These are phyloP conservation scores for Colletotrichum truncatum DNA, from an alignment of 2,329 filamentous ascomycete species.

Conservation along the genomic window DNA sequence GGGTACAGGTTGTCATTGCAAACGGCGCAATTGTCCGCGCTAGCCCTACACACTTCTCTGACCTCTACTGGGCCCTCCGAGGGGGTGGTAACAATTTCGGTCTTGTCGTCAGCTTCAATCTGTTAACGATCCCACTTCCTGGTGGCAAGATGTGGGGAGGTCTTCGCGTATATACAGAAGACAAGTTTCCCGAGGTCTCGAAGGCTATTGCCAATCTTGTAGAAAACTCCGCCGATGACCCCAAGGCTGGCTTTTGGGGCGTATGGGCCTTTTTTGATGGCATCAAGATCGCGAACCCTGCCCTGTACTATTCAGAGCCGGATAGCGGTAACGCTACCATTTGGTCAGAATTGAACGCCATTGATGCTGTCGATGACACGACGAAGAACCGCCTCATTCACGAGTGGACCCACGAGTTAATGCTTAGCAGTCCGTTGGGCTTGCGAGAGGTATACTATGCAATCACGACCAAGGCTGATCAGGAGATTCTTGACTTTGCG, in stretches of 20 bases:
- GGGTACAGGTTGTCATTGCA: conserved; percentile 50
- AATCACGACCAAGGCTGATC: conserved; percentile 31
- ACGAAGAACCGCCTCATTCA: conserved; percentile 29
- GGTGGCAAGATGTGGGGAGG: conserved; percentile 49
- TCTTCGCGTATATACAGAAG: conserved; percentile 39
- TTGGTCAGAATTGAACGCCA: conserved; percentile 45
- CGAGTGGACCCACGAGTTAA: conserved; percentile 27
- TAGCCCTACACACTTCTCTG: conserved; percentile 49
- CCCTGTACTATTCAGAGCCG: conserved; percentile 48
- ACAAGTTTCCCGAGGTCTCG: conserved; percentile 39
- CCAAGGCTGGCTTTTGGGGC: conserved; percentile 45
- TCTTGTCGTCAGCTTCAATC: conserved; percentile 60
- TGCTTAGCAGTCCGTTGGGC: conserved; percentile 28
- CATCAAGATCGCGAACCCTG: conserved; percentile 37
- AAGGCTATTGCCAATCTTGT: conserved; percentile 43
- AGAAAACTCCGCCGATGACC: conserved; percentile 40
- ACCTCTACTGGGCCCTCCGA: conserved; percentile 66
- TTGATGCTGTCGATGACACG: conserved; percentile 40
- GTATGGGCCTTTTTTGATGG: conserved; percentile 33
- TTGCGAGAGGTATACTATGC: conserved; percentile 35
- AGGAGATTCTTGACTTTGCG: conserved; percentile 32
- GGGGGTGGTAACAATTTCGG: conserved; percentile 66
- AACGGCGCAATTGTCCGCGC: conserved; percentile 53
- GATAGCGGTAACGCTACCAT: conserved; percentile 42
- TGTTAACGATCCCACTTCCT: conserved; percentile 45